Conservation (phyloP, 176 grass and related monocot genomes). For the Carex pumila region DNA sequence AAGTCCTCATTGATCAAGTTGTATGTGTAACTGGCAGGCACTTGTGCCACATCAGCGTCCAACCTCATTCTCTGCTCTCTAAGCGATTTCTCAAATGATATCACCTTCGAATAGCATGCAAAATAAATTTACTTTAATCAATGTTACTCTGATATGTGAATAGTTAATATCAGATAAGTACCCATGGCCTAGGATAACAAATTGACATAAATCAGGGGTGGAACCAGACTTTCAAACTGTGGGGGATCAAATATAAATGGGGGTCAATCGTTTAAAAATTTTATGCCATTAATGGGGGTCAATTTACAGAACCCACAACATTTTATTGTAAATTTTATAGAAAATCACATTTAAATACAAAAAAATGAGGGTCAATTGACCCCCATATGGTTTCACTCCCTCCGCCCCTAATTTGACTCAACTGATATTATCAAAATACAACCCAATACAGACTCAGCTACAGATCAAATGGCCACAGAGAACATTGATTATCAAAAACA, state of each 20-base stretch:
- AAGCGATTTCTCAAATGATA: slow-evolving; percentile 63
- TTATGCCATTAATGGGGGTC: too few species aligned
- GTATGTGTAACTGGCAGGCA: slow-evolving; percentile 57
- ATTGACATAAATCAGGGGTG: not conserved
- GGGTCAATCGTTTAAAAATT: too few species aligned
- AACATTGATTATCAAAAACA: not conserved
- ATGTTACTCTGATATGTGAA: not conserved
- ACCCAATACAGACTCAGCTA: not conserved
- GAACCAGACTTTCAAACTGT: too few species aligned
- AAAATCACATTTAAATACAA: too few species aligned
- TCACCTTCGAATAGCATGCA: slow-evolving; percentile 23
- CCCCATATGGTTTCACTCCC: too few species aligned
- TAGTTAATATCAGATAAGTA: not conserved
- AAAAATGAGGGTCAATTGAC: too few species aligned
- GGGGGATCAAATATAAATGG: too few species aligned
- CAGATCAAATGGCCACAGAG: not conserved
- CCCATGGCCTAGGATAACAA: not conserved
- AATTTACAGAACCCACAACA: too few species aligned
- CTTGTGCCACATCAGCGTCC: slow-evolving; percentile 46
- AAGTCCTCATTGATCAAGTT: slow-evolving; percentile 85
- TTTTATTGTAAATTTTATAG: too few species aligned
- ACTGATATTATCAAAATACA: not conserved
- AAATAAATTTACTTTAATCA: not conserved
- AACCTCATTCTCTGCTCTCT: slow-evolving; percentile 60
- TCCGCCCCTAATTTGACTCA: not conserved